phyloP scores from a whole-genome alignment of 1,284 basidiomycete species.

The Ustilago nuda region DNA sequence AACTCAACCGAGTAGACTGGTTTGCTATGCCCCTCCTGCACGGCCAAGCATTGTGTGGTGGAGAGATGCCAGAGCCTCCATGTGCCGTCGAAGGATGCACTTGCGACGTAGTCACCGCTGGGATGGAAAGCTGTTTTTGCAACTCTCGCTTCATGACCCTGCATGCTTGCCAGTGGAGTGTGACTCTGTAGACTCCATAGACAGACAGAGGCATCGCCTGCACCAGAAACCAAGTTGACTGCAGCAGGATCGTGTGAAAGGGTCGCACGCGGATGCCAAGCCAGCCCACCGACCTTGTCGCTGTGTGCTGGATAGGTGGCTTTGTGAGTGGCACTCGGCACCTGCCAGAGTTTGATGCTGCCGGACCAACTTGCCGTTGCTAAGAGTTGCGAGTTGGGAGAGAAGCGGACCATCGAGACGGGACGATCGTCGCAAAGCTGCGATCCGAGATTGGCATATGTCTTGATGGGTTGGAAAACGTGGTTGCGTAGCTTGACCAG shows the following conservation, averaged over 20 bases:
- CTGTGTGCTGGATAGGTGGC: conserved; percentile 76
- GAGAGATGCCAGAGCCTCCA: conserved; percentile 96
- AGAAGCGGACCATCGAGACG: conserved; percentile 91
- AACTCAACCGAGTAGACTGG: conserved; percentile 96
- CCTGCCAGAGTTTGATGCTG: conserved; percentile 91
- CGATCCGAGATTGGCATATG: conserved; percentile 90
- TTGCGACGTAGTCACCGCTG: conserved; percentile 89
- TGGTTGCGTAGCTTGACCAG: conserved; percentile 91
- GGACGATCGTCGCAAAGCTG: conserved; percentile 97
- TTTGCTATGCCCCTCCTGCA: conserved; percentile 97
- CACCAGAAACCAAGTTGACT: conserved; percentile 91
- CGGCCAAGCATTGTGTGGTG: conserved; percentile 81
- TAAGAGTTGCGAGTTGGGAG: conserved; percentile 86
- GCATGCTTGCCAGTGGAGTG: conserved; percentile 81
- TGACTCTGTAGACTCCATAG: conserved; percentile 85
- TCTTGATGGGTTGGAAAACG: conserved; percentile 89
- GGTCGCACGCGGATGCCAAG: conserved; percentile 96
- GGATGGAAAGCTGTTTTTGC: conserved; percentile 96
- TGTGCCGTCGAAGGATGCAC: conserved; percentile 97
- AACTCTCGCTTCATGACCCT: conserved; percentile 89
- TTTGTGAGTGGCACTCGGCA: conserved; percentile 75
- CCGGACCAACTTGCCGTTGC: conserved; percentile 97
- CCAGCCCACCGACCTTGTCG: conserved; percentile 92
- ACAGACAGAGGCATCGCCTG: conserved; percentile 84
- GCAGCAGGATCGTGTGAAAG: conserved; percentile 77